These are phyloP conservation scores for Drosera spatulata DNA, from an alignment of 179 eudicot genomes.

Conservation along the genomic window DNA sequence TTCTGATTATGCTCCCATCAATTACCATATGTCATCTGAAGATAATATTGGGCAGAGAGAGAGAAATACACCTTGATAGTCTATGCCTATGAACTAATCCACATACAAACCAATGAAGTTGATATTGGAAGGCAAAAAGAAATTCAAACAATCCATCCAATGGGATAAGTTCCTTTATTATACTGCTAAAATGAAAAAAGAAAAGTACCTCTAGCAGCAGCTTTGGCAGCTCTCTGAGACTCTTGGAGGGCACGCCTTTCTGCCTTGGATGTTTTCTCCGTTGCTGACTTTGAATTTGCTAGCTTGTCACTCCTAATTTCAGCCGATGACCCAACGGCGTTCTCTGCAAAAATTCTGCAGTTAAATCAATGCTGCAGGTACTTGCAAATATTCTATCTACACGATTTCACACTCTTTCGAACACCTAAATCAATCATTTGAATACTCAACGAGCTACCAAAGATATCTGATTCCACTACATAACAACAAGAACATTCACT, in stretches of 20 bases:
- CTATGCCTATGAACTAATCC: too few relatives aligned
- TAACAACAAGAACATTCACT: too few relatives aligned
- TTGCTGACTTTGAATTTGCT: slow-evolving; percentile 39
- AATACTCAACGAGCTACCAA: too few relatives aligned
- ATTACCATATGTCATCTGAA: too few relatives aligned
- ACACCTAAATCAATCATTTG: too few relatives aligned
- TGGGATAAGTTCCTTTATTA: neutral
- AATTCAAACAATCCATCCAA: neutral
- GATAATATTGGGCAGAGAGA: too few relatives aligned
- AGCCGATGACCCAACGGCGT: slow-evolving; percentile 33
- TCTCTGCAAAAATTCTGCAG: slow-evolving; percentile 29
- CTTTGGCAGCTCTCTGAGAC: slow-evolving; percentile 93
- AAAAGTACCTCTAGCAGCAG: slow-evolving; percentile 61
- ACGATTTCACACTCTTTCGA: too few relatives aligned
- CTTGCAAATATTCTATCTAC: slow-evolving; percentile 1
- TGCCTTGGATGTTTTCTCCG: slow-evolving; percentile 86
- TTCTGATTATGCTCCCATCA: too few relatives aligned
- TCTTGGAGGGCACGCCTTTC: slow-evolving; percentile 97
- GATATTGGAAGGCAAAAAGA: neutral
- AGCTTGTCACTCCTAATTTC: slow-evolving; percentile 39
- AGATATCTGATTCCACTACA: too few relatives aligned
- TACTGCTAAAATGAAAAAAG: neutral
- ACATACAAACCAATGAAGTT: too few relatives aligned
- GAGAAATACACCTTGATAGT: too few relatives aligned
- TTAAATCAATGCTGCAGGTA: slow-evolving; percentile 12